A percentile compares a stretch with the other conserved stretches of the same genome.
phyloP scores from a whole-genome alignment of 2,329 filamentous ascomycete species.

The Aspergillus proliferans region DNA sequence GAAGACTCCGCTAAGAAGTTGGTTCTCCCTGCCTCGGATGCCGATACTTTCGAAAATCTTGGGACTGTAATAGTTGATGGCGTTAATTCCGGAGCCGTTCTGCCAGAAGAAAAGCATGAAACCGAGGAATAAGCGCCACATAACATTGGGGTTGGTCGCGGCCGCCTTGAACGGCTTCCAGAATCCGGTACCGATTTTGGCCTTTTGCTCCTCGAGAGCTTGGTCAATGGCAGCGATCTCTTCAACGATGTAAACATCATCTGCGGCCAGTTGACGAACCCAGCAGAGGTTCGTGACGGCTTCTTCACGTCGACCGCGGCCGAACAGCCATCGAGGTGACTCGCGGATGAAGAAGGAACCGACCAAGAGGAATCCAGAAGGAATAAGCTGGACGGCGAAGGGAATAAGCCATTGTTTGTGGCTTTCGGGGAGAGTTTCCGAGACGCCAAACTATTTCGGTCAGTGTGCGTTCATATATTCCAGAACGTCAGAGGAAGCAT shows the following conservation, averaged over 20 bases:
- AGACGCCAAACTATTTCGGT: conserved; percentile 46
- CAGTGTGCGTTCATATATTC: conserved; percentile 13
- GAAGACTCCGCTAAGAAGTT: conserved; percentile 68
- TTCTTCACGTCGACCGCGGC: conserved; percentile 61
- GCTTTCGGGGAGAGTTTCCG: conserved; percentile 17
- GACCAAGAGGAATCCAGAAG: conserved; percentile 36
- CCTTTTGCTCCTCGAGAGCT: conserved; percentile 58
- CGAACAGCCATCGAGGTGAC: conserved; percentile 63
- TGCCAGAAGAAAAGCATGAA: conserved; percentile 73
- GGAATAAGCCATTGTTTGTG: conserved; percentile 30
- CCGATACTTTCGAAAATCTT: conserved; percentile 62
- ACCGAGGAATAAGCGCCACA: conserved; percentile 67
- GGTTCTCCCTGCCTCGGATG: conserved; percentile 49
- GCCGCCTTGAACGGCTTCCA: conserved; percentile 62
- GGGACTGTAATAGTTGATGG: conserved; percentile 71
- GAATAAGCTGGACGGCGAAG: conserved; percentile 28
- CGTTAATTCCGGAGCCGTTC: conserved; percentile 70
- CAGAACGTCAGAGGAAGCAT: conserved; percentile 7
- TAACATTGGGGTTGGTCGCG: conserved; percentile 50
- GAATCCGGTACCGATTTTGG: conserved; percentile 62
- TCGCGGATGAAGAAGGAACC: conserved; percentile 57
- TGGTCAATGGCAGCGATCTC: conserved; percentile 65
- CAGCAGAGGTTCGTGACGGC: conserved; percentile 49
- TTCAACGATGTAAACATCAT: conserved; percentile 60
- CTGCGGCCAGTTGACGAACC: conserved; percentile 34